Base-by-base conservation (phyloP, 345 rosid genomes). In the Eutrema japonicum region DNA sequence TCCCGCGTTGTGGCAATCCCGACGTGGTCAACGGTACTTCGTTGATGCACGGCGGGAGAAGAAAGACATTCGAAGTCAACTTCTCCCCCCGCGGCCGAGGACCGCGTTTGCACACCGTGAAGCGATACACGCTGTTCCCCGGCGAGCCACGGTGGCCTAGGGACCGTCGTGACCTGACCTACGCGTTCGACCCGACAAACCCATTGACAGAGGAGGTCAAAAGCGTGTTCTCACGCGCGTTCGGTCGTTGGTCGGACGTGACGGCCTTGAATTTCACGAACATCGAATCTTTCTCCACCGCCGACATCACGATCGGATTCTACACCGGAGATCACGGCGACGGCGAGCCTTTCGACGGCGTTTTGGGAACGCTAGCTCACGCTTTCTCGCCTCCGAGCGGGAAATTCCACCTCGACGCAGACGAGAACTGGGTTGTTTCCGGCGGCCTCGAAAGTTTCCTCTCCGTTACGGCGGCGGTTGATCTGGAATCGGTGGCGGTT, bases 341-440 rank as follows among this genome's bases (percentile, higher is more conserved):
- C 59, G 99, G 96, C 0, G 99, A 94, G 83, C 78, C 97, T 50
- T 94, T 94, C 38, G 99, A 94, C 50, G 99, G 99, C 66, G 77
- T 81, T 9, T 49, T 88, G 42, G 97, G 97, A 50, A 94, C 99
- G 1, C 76, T 94, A 52, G 97, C 97, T 3, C 99, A 94, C 76
- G 93, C 99, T 45, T 91, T 94, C 76, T 89, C 96, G 10, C 99
- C 99, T 35, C 84, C 96, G 0, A 86, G 70, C 66, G 99, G 99
- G 22, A 76, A 70, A 36, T 80, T 94, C 78, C 96, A 94, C 54
- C 80, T 94, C 38, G 99, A 94, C 87, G 45, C 13, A 2, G 89
- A 71, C 2, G 99, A 94, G 83, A 70, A 83, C 68, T 94, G 96
- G 99, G 86, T 89, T 3, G 79, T 84, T 2, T 49, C 85, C 8